phyloP scores from a whole-genome alignment of 495 filamentous ascomycete genomes.

The Trichoderma gamsii region DNA sequence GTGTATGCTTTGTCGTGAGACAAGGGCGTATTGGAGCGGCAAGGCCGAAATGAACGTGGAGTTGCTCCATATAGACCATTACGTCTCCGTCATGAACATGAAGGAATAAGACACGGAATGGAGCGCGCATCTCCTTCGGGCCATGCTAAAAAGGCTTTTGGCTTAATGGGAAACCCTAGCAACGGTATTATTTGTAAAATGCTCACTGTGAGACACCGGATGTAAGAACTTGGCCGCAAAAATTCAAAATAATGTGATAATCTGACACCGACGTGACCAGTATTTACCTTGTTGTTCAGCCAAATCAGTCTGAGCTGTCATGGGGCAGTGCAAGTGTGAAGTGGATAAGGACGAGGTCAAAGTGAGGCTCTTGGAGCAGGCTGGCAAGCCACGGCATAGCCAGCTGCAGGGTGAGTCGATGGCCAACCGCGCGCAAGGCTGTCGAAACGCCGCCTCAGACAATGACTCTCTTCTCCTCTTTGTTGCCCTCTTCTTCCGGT shows the following conservation, averaged over 20 bases:
- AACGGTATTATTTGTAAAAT: background rate
- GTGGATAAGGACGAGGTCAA: background rate
- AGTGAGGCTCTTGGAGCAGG: background rate
- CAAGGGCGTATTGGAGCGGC: background rate
- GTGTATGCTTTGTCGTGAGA: background rate
- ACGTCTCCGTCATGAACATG: background rate
- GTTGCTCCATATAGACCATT: background rate
- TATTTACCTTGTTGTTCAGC: background rate
- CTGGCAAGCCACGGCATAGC: background rate
- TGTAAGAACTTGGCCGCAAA: background rate
- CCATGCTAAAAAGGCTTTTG: background rate
- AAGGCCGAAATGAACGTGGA: conserved; percentile 8
- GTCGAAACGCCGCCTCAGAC: background rate
- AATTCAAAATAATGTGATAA: background rate
- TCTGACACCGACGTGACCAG: background rate
- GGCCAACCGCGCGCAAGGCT: background rate
- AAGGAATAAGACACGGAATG: background rate
- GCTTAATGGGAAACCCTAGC: background rate
- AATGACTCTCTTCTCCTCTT: background rate
- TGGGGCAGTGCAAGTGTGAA: background rate
- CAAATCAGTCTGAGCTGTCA: background rate
- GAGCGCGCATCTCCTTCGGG: background rate
- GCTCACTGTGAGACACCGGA: conserved; percentile 10
- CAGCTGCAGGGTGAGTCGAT: background rate
- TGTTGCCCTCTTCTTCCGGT: background rate